These are phyloP conservation scores for Colletotrichum sp. DNA, from an alignment of 2,329 filamentous ascomycete genomes.

Conservation along the genomic window DNA sequence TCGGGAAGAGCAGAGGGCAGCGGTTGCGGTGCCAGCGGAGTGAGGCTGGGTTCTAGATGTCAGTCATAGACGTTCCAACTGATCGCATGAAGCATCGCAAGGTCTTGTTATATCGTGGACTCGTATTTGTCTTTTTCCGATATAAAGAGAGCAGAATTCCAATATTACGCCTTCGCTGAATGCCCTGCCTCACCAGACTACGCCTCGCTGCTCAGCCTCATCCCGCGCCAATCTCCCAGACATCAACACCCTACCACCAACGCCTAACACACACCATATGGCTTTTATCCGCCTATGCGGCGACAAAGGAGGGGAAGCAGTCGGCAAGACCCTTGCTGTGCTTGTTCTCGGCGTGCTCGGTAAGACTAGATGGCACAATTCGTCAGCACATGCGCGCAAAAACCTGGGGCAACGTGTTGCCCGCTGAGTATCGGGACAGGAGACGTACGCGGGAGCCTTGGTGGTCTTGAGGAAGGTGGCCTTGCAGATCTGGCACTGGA, in stretches of 20 bases:
- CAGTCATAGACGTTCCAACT: neutral
- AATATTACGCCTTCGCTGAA: constrained; percentile 21
- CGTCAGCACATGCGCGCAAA: constrained; percentile 2
- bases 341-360: constrained; percentile 77
- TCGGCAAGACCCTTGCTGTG: constrained; percentile 75
- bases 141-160: constrained; percentile 16
- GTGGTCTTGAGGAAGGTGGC: constrained; percentile 81
- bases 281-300: neutral
- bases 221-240: neutral
- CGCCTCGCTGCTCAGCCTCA: neutral
- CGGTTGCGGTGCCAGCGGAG: neutral
- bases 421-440: neutral
- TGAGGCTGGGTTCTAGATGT: neutral
- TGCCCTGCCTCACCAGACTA: constrained; percentile 1
- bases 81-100: neutral
- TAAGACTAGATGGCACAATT: constrained; percentile 51
- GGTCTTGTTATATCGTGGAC: neutral
- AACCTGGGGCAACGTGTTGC: neutral
- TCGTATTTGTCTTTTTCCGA: constrained; percentile 7
- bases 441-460: constrained; percentile 69
- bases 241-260: neutral
- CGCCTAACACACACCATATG: neutral
- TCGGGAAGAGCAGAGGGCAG: constrained; percentile 58
- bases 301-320: constrained; percentile 67
- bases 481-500: constrained; percentile 80